Conservation (phyloP, 192 early-diverging fungal species). For the Phycomyces blakesleeanus region DNA sequence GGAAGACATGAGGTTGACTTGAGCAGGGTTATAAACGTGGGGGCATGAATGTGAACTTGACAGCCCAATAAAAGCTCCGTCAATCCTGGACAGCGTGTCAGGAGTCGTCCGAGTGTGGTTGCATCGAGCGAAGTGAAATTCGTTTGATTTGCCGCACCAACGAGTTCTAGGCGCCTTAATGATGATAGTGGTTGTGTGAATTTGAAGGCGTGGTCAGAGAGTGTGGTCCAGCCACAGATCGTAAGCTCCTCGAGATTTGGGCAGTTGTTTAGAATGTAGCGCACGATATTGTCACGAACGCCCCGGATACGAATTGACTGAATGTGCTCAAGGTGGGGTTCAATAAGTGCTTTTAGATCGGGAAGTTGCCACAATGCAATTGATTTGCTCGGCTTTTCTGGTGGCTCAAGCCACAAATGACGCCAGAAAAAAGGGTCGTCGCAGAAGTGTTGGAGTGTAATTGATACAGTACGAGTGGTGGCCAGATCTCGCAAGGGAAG, state of each 20-base stretch:
- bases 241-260: slow-evolving; percentile 4
- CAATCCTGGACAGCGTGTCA: slow-evolving; percentile 8
- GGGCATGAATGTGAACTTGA: slow-evolving; percentile 7
- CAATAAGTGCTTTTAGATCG: background rate
- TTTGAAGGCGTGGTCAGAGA: slow-evolving; percentile 9
- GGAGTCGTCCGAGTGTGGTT: background rate
- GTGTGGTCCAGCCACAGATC: slow-evolving; percentile 16
- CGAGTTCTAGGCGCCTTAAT: background rate
- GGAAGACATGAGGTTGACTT: background rate
- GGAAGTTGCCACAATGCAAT: background rate
- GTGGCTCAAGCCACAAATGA: background rate
- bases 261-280: slow-evolving; percentile 12
- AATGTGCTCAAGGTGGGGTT: background rate
- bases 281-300: slow-evolving; percentile 8
- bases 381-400: background rate
- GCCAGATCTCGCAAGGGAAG: slow-evolving; percentile 8
- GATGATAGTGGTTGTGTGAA: background rate
- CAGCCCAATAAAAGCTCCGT: background rate
- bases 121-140: slow-evolving; percentile 14
- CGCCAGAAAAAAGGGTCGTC: slow-evolving; percentile 7
- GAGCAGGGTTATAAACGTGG: slow-evolving; percentile 10
- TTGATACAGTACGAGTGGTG: slow-evolving; percentile 2
- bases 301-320: background rate
- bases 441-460: background rate
- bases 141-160: background rate